phyloP scores from a whole-genome alignment of 1,139 yeast species.

The Blastobotrys elegans region DNA sequence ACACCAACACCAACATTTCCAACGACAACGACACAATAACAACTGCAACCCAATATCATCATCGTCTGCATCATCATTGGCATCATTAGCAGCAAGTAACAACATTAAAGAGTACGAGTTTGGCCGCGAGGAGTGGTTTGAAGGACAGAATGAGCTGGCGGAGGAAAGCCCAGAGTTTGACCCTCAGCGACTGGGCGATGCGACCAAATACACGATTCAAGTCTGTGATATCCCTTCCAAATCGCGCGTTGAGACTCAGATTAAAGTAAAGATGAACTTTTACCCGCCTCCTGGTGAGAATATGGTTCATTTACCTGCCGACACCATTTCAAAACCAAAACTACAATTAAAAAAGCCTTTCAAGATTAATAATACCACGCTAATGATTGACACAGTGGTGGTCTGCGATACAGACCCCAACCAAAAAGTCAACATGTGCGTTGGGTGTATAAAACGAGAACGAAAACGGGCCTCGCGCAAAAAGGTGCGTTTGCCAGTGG shows the following conservation, averaged over 20 bases:
- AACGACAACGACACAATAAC: not conserved
- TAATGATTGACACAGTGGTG: constrained; percentile 34
- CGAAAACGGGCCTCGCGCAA: constrained; percentile 74
- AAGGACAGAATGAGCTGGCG: not conserved
- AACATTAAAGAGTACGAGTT: constrained; percentile 1
- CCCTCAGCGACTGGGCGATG: constrained; percentile 4
- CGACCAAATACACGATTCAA: constrained; percentile 51
- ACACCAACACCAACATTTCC: not conserved
- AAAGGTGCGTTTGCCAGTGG: constrained; percentile 62
- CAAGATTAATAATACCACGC: constrained; percentile 26
- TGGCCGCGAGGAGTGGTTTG: constrained; percentile 10
- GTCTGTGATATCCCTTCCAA: constrained; percentile 62
- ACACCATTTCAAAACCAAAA: constrained; percentile 78
- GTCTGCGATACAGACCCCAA: constrained; percentile 32
- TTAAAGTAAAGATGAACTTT: constrained; percentile 60
- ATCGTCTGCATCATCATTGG: not conserved
- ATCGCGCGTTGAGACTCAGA: constrained; percentile 90
- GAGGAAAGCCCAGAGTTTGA: not conserved
- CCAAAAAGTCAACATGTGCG: constrained; percentile 70
- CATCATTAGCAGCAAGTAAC: too few relatives aligned
- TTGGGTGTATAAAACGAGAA: constrained; percentile 82
- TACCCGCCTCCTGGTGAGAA: constrained; percentile 70
- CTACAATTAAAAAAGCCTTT: constrained; percentile 48
- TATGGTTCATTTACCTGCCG: constrained; percentile 71
- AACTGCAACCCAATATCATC: too few relatives aligned